Evolutionary conservation across 2,329 filamentous ascomycete species (phyloP).

Genomic region (Trichophyton benhamiae): DNA sequence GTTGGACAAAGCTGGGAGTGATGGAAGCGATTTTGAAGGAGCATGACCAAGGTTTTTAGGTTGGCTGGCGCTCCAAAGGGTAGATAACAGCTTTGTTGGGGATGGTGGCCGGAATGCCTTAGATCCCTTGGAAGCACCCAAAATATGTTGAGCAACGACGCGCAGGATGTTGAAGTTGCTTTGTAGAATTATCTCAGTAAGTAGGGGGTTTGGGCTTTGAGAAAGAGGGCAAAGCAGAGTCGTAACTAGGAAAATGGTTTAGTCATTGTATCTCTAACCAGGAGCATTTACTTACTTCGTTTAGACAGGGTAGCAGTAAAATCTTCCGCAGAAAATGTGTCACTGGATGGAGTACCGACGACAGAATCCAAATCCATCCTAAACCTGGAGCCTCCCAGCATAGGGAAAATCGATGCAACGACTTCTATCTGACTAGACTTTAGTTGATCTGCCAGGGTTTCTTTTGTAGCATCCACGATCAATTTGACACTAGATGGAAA

Average conservation of each 20-base stretch:
- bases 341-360: slow-evolving; percentile 58
- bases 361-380: slow-evolving; percentile 50
- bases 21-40: slow-evolving; percentile 24
- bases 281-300: slow-evolving; percentile 45
- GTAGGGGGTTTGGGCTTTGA: slow-evolving; percentile 40
- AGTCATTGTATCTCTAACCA: not conserved
- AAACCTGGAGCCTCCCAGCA: slow-evolving; percentile 46
- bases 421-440: slow-evolving; percentile 29
- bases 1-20: slow-evolving; percentile 29
- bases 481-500: slow-evolving; percentile 25
- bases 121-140: slow-evolving; percentile 47
- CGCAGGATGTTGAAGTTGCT: slow-evolving; percentile 69
- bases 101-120: slow-evolving; percentile 65
- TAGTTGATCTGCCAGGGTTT: slow-evolving; percentile 21
- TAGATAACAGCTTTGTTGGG: slow-evolving; percentile 81
- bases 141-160: slow-evolving; percentile 51
- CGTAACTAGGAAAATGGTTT: slow-evolving; percentile 42
- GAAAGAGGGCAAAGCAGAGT: slow-evolving; percentile 61
- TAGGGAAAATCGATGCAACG: slow-evolving; percentile 58
- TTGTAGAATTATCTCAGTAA: slow-evolving; percentile 54
- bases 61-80: slow-evolving; percentile 53
- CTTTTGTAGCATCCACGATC: slow-evolving; percentile 26
- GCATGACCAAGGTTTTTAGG: slow-evolving; percentile 24
- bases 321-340: slow-evolving; percentile 60
- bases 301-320: slow-evolving; percentile 64